Evolutionary conservation across 129 eudicot species (phyloP).

Genomic region (Apium graveolens): DNA sequence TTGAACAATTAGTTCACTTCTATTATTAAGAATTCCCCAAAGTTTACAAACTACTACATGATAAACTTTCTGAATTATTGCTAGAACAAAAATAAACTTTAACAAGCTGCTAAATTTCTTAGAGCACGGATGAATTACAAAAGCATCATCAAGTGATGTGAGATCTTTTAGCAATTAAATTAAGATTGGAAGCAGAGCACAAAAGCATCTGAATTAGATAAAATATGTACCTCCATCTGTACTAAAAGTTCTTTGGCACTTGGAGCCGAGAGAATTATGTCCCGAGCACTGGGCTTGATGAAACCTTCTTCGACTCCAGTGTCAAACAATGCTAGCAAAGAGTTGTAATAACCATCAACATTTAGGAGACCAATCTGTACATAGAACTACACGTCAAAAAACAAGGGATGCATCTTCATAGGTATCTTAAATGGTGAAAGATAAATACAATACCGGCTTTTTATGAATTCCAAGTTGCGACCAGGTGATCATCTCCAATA

Average conservation of each 20-base stretch:
- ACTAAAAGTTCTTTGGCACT: constrained; percentile 64
- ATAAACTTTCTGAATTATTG: not conserved
- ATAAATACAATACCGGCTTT: constrained; percentile 47
- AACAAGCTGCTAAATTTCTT: not conserved
- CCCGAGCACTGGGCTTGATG: constrained; percentile 67
- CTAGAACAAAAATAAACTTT: not conserved
- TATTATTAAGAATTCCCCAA: not conserved
- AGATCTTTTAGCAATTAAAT: not conserved
- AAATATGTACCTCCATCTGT: constrained; percentile 66
- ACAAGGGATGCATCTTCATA: not conserved
- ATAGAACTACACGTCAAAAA: constrained; percentile 13
- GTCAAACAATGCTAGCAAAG: constrained; percentile 78
- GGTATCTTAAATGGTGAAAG: constrained; percentile 4
- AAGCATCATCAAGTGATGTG: not conserved
- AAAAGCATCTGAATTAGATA: not conserved
- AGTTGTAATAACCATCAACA: constrained; percentile 83
- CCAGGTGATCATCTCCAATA: constrained; percentile 94
- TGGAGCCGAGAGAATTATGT: constrained; percentile 74
- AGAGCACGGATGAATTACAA: not conserved
- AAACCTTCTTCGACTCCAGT: constrained; percentile 96
- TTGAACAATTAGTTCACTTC: not conserved
- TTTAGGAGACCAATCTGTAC: constrained; percentile 82
- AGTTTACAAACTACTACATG: not conserved
- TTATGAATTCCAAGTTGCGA: constrained; percentile 90
- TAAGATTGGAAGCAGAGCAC: not conserved